Evolutionary conservation across 495 filamentous ascomycete species (phyloP).

Genomic region (Cercophora scortea): DNA sequence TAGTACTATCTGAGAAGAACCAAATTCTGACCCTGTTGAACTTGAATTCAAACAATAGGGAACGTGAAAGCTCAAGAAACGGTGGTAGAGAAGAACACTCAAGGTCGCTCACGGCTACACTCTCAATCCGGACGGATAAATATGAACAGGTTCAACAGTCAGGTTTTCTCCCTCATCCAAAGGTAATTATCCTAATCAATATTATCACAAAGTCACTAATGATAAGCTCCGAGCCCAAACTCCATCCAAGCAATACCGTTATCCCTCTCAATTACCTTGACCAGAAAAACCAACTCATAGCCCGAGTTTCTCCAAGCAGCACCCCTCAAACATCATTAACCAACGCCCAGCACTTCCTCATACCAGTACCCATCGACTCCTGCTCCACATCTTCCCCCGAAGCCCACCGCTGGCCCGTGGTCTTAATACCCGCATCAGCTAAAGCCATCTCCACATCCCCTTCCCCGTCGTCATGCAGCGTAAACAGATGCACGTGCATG

Average conservation of each 20-base stretch:
- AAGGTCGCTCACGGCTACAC: too few relatives aligned
- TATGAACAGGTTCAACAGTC: too few relatives aligned
- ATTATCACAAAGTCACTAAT: too few relatives aligned
- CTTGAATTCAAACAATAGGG: neutral
- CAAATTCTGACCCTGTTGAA: too few relatives aligned
- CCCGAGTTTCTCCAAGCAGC: neutral
- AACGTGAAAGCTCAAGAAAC: neutral
- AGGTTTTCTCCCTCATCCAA: too few relatives aligned
- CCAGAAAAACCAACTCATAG: neutral
- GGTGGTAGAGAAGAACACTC: neutral
- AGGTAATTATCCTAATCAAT: too few relatives aligned
- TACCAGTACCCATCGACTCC: constrained; percentile 41
- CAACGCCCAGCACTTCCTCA: constrained; percentile 40
- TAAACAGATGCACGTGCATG: constrained; percentile 40
- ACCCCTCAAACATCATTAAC: constrained; percentile 2
- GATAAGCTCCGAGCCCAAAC: too few relatives aligned
- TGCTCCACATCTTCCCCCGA: constrained; percentile 19
- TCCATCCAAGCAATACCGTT: neutral
- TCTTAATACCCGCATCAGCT: neutral
- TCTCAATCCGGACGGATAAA: too few relatives aligned
- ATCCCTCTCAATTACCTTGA: neutral
- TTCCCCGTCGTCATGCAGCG: constrained; percentile 8
- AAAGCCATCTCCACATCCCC: neutral
- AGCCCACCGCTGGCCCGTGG: constrained; percentile 21
- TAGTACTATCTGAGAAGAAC: too few relatives aligned